These are phyloP conservation scores for Pseudozyma sp. DNA, from an alignment of 1,284 basidiomycete genomes.

Conservation along the genomic window DNA sequence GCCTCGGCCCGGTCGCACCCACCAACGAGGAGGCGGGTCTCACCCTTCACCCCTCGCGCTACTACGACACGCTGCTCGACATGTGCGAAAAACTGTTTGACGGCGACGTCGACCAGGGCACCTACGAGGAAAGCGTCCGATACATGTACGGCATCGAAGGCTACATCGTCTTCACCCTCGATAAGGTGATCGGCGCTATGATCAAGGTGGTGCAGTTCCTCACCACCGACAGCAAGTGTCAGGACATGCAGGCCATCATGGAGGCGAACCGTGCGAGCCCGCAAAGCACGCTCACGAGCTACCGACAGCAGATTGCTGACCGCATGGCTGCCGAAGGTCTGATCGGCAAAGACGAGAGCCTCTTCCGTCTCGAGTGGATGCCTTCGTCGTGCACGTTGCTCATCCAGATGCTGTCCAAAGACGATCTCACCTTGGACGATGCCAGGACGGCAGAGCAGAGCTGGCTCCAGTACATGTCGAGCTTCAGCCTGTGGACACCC, in stretches of 20 bases:
- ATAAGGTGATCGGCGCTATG: conserved; percentile 80
- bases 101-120: conserved; percentile 86
- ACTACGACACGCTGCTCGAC: conserved; percentile 89
- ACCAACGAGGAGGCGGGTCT: conserved; percentile 62
- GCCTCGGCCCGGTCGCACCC: conserved; percentile 39
- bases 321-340: conserved; percentile 85
- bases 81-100: conserved; percentile 95
- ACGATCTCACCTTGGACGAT: conserved; percentile 87
- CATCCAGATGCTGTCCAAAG: conserved; percentile 87
- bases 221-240: conserved; percentile 82
- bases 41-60: conserved; percentile 70
- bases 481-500: conserved; percentile 74
- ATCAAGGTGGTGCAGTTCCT: conserved; percentile 75
- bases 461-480: conserved; percentile 90
- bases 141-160: conserved; percentile 97
- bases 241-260: conserved; percentile 83
- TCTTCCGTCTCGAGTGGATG: conserved; percentile 88
- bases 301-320: conserved; percentile 85
- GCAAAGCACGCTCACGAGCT: conserved; percentile 70
- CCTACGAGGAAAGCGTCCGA: conserved; percentile 93
- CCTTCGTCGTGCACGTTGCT: conserved; percentile 79
- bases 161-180: conserved; percentile 91
- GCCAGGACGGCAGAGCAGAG: conserved; percentile 82
- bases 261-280: conserved; percentile 70
- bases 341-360: conserved; percentile 86